Evolutionary conservation across 1,284 basidiomycete genomes (phyloP).

Genomic region (Leccinum angustisporum): DNA sequence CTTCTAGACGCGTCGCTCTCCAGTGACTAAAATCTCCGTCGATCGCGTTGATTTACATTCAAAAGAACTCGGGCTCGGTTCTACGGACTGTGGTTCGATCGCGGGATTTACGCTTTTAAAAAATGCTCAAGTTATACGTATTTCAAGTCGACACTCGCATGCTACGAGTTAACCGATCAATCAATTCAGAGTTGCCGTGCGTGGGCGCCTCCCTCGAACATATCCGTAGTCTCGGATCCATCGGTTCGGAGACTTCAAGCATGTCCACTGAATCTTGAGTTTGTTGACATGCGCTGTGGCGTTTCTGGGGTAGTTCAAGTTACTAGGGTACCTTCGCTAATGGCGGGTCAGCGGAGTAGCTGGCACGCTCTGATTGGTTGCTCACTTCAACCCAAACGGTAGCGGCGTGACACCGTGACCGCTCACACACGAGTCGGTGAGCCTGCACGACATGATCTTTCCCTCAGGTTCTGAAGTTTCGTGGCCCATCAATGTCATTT

Average conservation of each 20-base stretch:
- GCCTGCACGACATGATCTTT: no score
- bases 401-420: no score
- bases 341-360: background rate
- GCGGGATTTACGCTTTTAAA: no score
- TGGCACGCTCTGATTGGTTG: background rate
- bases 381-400: background rate
- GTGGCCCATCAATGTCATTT: no score
- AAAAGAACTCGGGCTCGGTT: background rate
- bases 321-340: no score
- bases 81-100: no score
- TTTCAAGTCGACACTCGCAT: no score
- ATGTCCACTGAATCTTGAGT: background rate
- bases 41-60: background rate
- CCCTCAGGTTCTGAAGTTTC: no score
- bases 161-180: conserved; percentile 5
- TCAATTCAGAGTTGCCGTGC: conserved; percentile 1
- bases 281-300: background rate
- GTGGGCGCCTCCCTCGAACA: background rate
- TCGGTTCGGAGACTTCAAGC: no score
- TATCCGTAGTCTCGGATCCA: no score
- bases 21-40: background rate
- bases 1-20: background rate
- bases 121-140: no score
- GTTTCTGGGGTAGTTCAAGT: background rate
- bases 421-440: no score